Base-by-base conservation (phyloP, 257 asterid genomes). In the Jacaranda copaia region DNA sequence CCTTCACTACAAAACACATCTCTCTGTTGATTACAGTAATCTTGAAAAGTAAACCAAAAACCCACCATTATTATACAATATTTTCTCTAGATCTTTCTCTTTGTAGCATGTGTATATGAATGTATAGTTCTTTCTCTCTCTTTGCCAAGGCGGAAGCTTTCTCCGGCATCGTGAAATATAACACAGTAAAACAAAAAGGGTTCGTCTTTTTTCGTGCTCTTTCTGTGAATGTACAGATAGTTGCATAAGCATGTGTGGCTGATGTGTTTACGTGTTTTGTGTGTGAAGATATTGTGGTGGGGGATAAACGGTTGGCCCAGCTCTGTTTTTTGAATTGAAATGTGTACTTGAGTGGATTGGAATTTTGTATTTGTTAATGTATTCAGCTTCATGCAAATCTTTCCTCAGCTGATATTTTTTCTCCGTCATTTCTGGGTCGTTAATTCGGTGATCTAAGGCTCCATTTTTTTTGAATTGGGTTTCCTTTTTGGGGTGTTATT, bases 361-460 rank as follows among this genome's bases (percentile, higher is more conserved):
- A 45, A 63, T 59, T 77, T 49, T 59, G 49, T 40, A 40, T 38
- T 46, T 53, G 9, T 61, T n/a, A 19, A 25, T 55, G 20, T 13
- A 51, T 68, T 38, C 16, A 75, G 80, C 73, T 75, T 7, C 20
- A 5, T 68, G 43, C 32, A 73, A 57, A 14, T 74, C 52, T 53
- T 18, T 38, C 11, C 12, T 5, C 6, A 36, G 51, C 68, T 59
- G 56, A 39, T 49, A 9, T 70, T 20, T 9, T 20, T 48, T 61
- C 40, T 39, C 43, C 25, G 48, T 68, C 43, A 32, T 62, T 49
- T 60, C 39, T 12, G 71, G 20, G 75, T 45, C 48, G 25, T 59
- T 53, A n/a, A 52, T 62, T 56, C 16, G n/a, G n/a, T 65, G 78
- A 46, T 73, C 83, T 39, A 57, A 45, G 43, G 64, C 51, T 79